phyloP scores from a whole-genome alignment of 2,329 filamentous ascomycete species.

The Albophoma yamanashiensis region DNA sequence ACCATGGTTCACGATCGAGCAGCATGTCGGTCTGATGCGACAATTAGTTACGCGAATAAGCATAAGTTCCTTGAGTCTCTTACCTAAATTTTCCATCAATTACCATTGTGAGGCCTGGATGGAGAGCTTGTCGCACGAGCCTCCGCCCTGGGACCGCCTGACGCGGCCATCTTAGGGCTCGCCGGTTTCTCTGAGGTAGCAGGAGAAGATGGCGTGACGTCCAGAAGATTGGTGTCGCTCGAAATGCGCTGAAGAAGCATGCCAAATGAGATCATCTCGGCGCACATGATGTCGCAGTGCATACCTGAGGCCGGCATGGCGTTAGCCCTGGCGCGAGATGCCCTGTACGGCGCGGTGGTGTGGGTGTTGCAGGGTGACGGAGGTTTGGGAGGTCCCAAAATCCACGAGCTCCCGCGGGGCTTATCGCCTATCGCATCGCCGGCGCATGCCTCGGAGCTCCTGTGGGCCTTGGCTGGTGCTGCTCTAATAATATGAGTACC shows the following conservation, averaged over 20 bases:
- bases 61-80: background rate
- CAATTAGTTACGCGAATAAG: background rate
- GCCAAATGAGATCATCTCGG: constrained; percentile 24
- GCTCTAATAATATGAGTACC: background rate
- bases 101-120: background rate
- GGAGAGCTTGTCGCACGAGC: background rate
- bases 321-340: background rate
- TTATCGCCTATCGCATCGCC: background rate
- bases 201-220: background rate
- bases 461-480: background rate
- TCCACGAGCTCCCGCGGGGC: background rate
- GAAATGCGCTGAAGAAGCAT: constrained; percentile 23
- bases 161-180: background rate
- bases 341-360: background rate
- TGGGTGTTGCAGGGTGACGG: background rate
- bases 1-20: constrained; percentile 1
- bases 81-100: background rate
- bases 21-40: background rate
- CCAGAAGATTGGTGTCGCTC: constrained; percentile 12
- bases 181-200: background rate
- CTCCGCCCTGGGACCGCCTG: background rate
- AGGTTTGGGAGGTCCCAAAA: background rate
- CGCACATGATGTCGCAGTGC: constrained; percentile 20
- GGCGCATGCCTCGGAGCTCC: background rate
- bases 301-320: constrained; percentile 1